Evolutionary conservation across 306 rosid genomes (phyloP).

Genomic region (Lathyrus oleraceus): DNA sequence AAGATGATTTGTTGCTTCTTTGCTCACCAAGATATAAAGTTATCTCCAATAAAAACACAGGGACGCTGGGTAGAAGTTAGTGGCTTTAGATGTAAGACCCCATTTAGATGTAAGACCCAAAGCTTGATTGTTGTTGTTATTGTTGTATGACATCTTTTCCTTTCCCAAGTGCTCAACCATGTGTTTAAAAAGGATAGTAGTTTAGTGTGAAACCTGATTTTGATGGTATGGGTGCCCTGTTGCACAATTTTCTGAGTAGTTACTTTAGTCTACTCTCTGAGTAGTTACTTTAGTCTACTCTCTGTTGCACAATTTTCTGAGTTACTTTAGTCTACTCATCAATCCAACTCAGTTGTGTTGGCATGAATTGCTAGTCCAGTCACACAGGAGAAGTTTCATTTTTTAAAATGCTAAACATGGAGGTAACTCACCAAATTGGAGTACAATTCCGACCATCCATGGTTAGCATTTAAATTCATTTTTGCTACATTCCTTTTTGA

Average conservation of each 20-base stretch:
- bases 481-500: constrained; percentile 6
- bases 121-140: too few relatives aligned
- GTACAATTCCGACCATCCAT: not conserved
- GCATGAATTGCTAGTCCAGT: not conserved
- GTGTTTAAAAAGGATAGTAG: not conserved
- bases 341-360: not conserved
- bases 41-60: too few relatives aligned
- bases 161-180: not conserved
- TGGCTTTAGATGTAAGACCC: not conserved
- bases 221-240: not conserved
- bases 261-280: not conserved
- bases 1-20: not conserved
- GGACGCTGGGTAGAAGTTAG: not conserved
- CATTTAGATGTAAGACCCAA: not conserved
- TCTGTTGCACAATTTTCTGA: not conserved
- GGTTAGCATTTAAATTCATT: constrained; percentile 23
- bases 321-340: constrained; percentile 1
- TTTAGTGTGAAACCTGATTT: not conserved
- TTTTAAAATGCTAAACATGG: not conserved
- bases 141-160: too few relatives aligned
- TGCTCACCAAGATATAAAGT: too few relatives aligned
- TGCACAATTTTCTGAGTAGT: not conserved
- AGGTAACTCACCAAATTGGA: not conserved
- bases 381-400: not conserved
- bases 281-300: not conserved